Base-by-base conservation (phyloP, 1,284 basidiomycete species). In the Trichosporon coremiiforme region DNA sequence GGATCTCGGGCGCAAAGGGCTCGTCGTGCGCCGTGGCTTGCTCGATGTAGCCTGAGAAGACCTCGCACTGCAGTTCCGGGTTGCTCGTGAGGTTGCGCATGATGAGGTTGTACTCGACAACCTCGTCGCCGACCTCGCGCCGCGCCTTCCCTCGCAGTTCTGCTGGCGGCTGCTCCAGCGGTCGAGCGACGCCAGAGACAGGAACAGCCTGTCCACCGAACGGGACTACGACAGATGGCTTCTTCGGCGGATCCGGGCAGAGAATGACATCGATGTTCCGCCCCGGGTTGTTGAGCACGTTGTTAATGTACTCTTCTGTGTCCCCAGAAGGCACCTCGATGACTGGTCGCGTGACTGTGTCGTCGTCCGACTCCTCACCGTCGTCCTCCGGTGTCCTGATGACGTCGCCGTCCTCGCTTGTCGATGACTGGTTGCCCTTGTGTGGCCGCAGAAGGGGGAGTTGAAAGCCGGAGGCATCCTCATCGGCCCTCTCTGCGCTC, bases 1-100 rank as follows among this genome's bases (percentile, higher is more conserved):
- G 80, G 73, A 94, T 90, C 2, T 82, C 81, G 0, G 90, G 91
- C 0, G 90, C 89, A 57, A 86, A 78, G 0, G 87, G 89, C 75
- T 92, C 91, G 73, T 91, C 89, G 1, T 82, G 78, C 20, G 84
- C 83, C 0, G 88, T 88, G 64, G 86, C 87, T 70, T 88, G 86
- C 7, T 81, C 78, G 7, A 91, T 90, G 70, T 85, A 86, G 1
- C 86, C 84, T 74, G 88, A 85, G 66, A 90, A 89, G 0, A 90
- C 81, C 1, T 79, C 72, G 25, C 86, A 84, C 62, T 75, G 78
- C 0, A 82, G 70, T 0, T 64, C 60, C 0, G 74, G 71, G 41
- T 80, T 79, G 10, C 65, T 70, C 12, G 36, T 64, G 2, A 64
- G 3, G 25, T 63, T 64, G 36, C 33, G 20, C 47, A 29, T 20